These are phyloP conservation scores for Polyrhizophydium stewartii DNA, from an alignment of 371 early-diverging fungal genomes.

Conservation along the genomic window DNA sequence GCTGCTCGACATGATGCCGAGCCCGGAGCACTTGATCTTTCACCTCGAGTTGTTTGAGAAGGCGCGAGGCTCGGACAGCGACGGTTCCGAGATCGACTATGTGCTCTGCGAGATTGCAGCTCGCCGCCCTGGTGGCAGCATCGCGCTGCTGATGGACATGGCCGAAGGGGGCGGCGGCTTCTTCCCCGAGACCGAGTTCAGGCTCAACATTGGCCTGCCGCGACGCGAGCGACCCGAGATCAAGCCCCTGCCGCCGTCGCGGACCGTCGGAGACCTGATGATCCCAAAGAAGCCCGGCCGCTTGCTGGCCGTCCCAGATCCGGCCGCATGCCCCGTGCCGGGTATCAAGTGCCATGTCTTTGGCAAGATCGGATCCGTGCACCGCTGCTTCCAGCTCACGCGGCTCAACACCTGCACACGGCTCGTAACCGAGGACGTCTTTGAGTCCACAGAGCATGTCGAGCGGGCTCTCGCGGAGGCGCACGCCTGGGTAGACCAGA, in stretches of 20 bases:
- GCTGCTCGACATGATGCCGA: conserved; percentile 19
- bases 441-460: conserved; percentile 12
- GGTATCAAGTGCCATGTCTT: conserved; percentile 20
- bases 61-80: not conserved
- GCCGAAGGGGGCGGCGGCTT: conserved; percentile 18
- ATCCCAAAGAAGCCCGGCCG: conserved; percentile 24
- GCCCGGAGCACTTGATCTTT: conserved; percentile 27
- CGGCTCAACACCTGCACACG: conserved; percentile 37
- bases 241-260: not conserved
- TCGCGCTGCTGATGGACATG: conserved; percentile 24
- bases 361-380: conserved; percentile 21
- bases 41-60: conserved; percentile 38
- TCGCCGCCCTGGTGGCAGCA: conserved; percentile 33
- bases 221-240: conserved; percentile 13
- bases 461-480: conserved; percentile 12
- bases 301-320: conserved; percentile 19
- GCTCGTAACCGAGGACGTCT: no score
- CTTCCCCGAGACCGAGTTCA: conserved; percentile 36
- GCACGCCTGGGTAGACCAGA: conserved; percentile 28
- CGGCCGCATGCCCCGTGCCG: conserved; percentile 13
- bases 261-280: conserved; percentile 32
- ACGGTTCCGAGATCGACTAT: not conserved
- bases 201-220: conserved; percentile 22
- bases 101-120: conserved; percentile 41
- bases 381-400: conserved; percentile 26